Percentiles rank a stretch among this genome's conserved stretches.
Conservation (phyloP, 768 basidiomycete genomes). For the Lanmaoa pseudosensibilis region DNA sequence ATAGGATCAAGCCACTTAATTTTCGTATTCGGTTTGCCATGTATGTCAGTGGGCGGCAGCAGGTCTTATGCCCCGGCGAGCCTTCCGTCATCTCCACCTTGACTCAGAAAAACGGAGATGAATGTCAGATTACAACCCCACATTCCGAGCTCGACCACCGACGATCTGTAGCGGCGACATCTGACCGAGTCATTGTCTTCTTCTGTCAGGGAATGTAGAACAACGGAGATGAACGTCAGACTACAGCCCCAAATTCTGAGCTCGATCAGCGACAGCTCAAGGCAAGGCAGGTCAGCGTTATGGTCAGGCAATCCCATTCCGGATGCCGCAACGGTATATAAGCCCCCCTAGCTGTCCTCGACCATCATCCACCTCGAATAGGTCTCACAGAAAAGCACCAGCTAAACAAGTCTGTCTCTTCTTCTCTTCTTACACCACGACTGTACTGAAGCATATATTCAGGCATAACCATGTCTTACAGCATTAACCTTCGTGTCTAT, state of each 20-base stretch:
- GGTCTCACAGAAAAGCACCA: neutral
- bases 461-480: slow-evolving; percentile 11
- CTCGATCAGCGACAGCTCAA: neutral
- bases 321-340: neutral
- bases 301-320: neutral
- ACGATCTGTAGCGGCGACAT: no score
- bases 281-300: neutral
- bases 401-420: slow-evolving; percentile 4
- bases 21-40: neutral
- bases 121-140: neutral
- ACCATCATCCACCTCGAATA: neutral
- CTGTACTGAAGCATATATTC: neutral
- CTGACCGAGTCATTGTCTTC: no score
- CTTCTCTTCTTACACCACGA: neutral
- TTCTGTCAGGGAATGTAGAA: no score
- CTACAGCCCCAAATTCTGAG: neutral
- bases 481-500: neutral
- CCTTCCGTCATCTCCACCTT: neutral
- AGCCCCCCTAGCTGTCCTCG: neutral
- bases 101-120: neutral
- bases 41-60: slow-evolving; percentile 14
- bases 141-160: neutral
- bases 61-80: neutral
- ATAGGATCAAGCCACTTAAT: neutral
- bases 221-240: neutral